Base-by-base conservation (phyloP, 2,329 filamentous ascomycete genomes). In the Ophiobolus disseminans region DNA sequence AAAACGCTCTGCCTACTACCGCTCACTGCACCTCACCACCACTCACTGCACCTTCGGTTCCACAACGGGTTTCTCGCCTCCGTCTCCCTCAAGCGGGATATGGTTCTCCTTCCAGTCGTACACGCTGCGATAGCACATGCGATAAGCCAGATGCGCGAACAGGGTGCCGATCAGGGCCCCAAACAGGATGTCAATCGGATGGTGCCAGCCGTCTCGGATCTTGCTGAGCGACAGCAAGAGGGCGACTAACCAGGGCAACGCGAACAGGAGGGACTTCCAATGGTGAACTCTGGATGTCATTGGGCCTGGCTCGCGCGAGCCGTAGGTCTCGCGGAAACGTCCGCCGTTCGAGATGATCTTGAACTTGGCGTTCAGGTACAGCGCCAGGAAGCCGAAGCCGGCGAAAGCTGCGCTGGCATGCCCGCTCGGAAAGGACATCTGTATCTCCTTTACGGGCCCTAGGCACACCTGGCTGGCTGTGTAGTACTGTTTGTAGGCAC, bases 151-250 rank as follows among this genome's bases (percentile, higher is more conserved):
- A 53, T 87, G 82, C 0, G 86, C 86, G 68, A 87, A 82, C 41
- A 81, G 59, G 0, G 79, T 82, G 1, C 86, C 86, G 20, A 89
- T 85, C 14, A 81, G 62, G 0, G 78, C 84, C 2, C 86, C 86
- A 1, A 82, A 83, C 0, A 88, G 45, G 6, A 87, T 76, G 51
- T 90, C 87, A 46, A 87, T 86, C 80, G 85, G 88, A 69, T 90
- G 85, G 71, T 91, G 87, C 69, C 61, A 70, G n/a, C 86, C 82
- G 56, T 90, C 73, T 43, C 89, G 86, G 0, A 86, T 86, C 25
- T 90, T 76, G 0, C 84, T 82, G 3, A 84, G 85, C 0, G 82
- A 85, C 19, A 90, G 86, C 1, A 90, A 73, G 0, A 77, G 74
- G 0, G 86, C 87, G 1, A 83, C 81, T 0, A 89, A 78, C 21